phyloP scores from a whole-genome alignment of 2,329 filamentous ascomycete species.

The Mycosphaerella sp. region DNA sequence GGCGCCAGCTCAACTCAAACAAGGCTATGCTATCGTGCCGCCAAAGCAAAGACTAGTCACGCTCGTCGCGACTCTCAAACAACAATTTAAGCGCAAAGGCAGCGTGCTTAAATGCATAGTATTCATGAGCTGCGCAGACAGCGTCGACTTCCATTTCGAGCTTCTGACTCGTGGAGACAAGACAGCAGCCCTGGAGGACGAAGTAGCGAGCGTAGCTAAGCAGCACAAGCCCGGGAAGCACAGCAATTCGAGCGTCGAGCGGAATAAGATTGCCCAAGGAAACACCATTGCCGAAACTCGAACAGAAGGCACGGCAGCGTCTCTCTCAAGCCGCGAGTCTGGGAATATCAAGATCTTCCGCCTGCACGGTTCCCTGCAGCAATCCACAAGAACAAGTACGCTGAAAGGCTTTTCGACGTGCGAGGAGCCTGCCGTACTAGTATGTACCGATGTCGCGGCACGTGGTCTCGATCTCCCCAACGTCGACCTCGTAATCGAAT shows the following conservation, averaged over 20 bases:
- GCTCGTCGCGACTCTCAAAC: conserved; percentile 74
- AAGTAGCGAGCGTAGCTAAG: conserved; percentile 18
- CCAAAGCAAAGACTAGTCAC: conserved; percentile 88
- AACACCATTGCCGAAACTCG: conserved; percentile 35
- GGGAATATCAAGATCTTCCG: conserved; percentile 76
- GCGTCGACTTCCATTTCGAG: conserved; percentile 93
- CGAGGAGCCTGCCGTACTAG: conserved; percentile 69
- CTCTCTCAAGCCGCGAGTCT: conserved; percentile 48
- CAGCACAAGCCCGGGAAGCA: conserved; percentile 20
- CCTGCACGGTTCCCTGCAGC: conserved; percentile 86
- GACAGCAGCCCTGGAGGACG: conserved; percentile 27
- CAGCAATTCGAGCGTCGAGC: conserved; percentile 22
- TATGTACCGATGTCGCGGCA: conserved; percentile 93
- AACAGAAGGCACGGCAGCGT: conserved; percentile 48
- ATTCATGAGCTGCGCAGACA: conserved; percentile 95
- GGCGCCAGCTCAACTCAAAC: conserved; percentile 88
- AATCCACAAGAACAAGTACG: conserved; percentile 80
- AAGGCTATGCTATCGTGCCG: conserved; percentile 80
- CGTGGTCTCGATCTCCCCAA: conserved; percentile 93
- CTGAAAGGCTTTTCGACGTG: conserved; percentile 71
- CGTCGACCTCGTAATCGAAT: conserved; percentile 91
- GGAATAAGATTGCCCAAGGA: conserved; percentile 41
- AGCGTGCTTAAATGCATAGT: conserved; percentile 95
- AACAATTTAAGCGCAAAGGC: conserved; percentile 79
- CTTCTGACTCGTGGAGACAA: conserved; percentile 54